Evolutionary conservation across 2,329 filamentous ascomycete genomes (phyloP), one percentile per base, ranked within the genome.

Genomic region (Aspergillus aculeatus): DNA sequence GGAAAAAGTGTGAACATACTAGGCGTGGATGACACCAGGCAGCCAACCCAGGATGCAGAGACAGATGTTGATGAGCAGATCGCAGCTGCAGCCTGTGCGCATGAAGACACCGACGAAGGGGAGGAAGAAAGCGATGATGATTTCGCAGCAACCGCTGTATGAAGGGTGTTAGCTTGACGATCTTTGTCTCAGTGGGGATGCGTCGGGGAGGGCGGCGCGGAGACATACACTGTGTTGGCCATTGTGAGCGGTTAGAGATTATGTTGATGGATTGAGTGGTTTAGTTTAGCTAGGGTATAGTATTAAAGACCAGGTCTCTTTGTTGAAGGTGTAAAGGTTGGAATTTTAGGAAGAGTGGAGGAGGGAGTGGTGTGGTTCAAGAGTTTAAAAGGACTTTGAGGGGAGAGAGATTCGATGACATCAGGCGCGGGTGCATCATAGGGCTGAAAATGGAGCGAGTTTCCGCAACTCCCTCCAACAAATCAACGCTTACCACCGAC

Each of bases 21-120:
- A 54, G 24, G 52, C 52, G 52, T 54, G 52, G 24, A 54, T 54
- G 52, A 54, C 52, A 47, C 52, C 52, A 31, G 52, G 52, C 5
- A 54, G 6, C 52, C 52, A 54, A 31, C 52, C 52, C 24, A 54
- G 52, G n/a, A 54, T 54, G 47, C 52, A 54, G 19, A 54, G 38
- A 47, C 52, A 54, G 52, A 54, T 54, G 52, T 54, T 54, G 52
- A 54, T 54, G 16, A 54, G 52, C 16, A 54, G 52, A 32, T 54
- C 52, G 26, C 52, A 54, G 38, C 52, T 47, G 52, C 52, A 54
- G 16, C 52, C 52, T 16, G 52, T 54, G 52, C 52, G 52, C 52
- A 54, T 54, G 52, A 54, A 54, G 11, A 54, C 52, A 10, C 52
- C 52, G 24, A 54, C 52, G n/a, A 54, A 54, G 52, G 52, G 52